Percentiles rank a stretch among this genome's conserved stretches.
These are phyloP conservation scores for Fusarium sp. DNA, from an alignment of 2,329 filamentous ascomycete species.

Conservation along the genomic window DNA sequence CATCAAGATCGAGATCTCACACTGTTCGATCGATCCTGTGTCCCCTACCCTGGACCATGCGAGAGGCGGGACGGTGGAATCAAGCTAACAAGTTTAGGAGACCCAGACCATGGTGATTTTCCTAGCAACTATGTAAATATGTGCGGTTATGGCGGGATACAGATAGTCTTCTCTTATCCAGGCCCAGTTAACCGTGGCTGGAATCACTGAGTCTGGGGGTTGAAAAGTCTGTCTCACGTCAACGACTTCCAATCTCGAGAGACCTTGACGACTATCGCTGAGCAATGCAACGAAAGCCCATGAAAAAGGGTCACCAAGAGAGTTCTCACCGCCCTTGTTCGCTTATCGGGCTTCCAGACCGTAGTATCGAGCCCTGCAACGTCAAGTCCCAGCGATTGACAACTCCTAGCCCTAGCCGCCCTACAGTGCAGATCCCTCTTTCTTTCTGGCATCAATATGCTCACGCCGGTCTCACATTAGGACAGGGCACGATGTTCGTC, in stretches of 20 bases:
- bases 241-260: not conserved
- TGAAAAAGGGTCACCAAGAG: not conserved
- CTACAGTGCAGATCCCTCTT: slow-evolving; percentile 31
- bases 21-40: slow-evolving; percentile 23
- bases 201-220: not conserved
- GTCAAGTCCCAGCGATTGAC: slow-evolving; percentile 23
- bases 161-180: not conserved
- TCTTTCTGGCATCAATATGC: slow-evolving; percentile 22
- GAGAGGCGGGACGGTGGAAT: slow-evolving; percentile 3
- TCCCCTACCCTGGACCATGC: slow-evolving; percentile 9
- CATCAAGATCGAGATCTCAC: slow-evolving; percentile 20
- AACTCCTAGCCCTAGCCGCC: slow-evolving; percentile 8
- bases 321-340: not conserved
- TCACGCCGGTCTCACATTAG: slow-evolving; percentile 19
- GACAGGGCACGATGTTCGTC: not conserved
- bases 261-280: not conserved
- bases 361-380: slow-evolving; percentile 14
- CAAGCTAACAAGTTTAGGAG: not conserved
- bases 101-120: not conserved
- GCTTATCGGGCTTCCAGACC: slow-evolving; percentile 16
- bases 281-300: not conserved
- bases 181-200: not conserved
- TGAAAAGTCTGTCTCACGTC: not conserved
- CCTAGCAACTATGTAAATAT: not conserved
- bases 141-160: slow-evolving; percentile 2